These are phyloP conservation scores for Kluyveromyces siamensis DNA, from an alignment of 805 yeast species.

Conservation along the genomic window DNA sequence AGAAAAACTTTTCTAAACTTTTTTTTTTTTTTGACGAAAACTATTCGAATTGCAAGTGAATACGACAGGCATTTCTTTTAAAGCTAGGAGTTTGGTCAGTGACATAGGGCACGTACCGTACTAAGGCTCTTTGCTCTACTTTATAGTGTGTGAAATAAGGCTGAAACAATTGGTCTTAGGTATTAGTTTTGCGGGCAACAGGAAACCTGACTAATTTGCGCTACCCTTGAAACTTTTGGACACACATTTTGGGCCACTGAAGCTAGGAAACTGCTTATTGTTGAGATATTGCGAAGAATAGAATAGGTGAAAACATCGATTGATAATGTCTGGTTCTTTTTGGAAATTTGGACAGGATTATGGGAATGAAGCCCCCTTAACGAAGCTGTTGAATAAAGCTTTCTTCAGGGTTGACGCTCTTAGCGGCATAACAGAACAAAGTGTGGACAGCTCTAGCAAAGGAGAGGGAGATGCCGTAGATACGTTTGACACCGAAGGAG, in stretches of 20 bases:
- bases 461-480: constrained; percentile 27
- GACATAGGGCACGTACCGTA: neutral
- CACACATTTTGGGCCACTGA: neutral
- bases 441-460: neutral
- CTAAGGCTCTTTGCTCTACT: neutral
- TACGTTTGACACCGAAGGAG: constrained; percentile 5
- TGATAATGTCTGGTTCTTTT: constrained; percentile 37
- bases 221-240: neutral
- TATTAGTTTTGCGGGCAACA: neutral
- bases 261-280: neutral
- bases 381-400: constrained; percentile 35
- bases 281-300: neutral
- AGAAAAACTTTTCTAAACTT: neutral
- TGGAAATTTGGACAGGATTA: constrained; percentile 58
- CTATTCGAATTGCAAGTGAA: neutral
- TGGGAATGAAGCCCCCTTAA: constrained; percentile 45
- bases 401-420: constrained; percentile 20
- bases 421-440: constrained; percentile 5
- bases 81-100: neutral
- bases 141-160: neutral
- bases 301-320: neutral
- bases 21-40: neutral
- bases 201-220: neutral
- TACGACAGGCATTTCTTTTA: neutral
- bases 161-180: neutral